Conservation (phyloP, 1,139 yeast species). For the Kluyveromyces sp. region DNA sequence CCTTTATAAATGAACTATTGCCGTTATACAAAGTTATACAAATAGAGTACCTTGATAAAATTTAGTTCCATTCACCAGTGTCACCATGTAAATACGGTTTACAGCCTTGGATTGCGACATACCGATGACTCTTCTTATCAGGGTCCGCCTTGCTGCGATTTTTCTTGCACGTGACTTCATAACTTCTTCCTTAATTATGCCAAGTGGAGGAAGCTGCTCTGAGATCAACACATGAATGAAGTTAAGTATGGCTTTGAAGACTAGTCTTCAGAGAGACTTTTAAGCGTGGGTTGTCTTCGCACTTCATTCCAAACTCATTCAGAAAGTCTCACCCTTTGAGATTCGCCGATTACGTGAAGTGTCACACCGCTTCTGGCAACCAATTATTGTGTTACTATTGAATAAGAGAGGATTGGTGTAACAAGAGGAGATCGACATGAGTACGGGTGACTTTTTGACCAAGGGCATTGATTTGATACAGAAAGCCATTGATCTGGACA, state of each 20-base stretch:
- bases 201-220: neutral
- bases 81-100: too few species aligned
- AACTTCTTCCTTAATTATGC: neutral
- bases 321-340: too few species aligned
- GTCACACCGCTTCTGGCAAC: neutral
- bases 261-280: neutral
- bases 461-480: conserved; percentile 93
- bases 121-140: too few species aligned
- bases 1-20: neutral
- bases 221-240: too few species aligned
- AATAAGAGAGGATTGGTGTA: neutral
- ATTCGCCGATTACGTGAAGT: too few species aligned
- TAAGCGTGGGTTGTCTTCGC: too few species aligned
- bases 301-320: too few species aligned
- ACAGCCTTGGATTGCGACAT: too few species aligned
- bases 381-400: neutral
- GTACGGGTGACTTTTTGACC: conserved; percentile 73
- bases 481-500: conserved; percentile 92
- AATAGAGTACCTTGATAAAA: neutral
- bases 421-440: conserved; percentile 30
- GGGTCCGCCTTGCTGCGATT: too few species aligned
- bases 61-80: neutral
- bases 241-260: too few species aligned
- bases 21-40: neutral
- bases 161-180: too few species aligned